Base-by-base conservation (phyloP, 306 rosid species). In the Parietaria judaica region DNA sequence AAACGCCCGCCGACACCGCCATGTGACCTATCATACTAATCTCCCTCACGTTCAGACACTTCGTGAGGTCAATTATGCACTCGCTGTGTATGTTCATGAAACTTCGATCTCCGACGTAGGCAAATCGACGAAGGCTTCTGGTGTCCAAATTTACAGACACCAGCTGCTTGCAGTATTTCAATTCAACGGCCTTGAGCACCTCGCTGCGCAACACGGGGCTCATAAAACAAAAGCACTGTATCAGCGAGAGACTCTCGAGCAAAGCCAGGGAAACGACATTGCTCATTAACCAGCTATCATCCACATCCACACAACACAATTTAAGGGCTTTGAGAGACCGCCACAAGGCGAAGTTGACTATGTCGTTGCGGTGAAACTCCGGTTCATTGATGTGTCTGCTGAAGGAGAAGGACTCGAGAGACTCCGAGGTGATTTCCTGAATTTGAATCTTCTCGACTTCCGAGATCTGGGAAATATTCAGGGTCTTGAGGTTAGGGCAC, bases 221-320 rank as follows among this genome's bases (percentile, higher is more conserved):
- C 11, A 5, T 17, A 14, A 41, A 55, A 11, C 3, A 4, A 6
- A 0, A 0, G 39, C 71, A 57, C 4, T 0, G 1, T 13, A 1
- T 4, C 23, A 63, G 66, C 11, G 36, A 11, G 23, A 63, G 45
- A 48, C 1, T 9, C 66, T 60, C 64, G 11, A 60, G 64, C 36
- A 31, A 39, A 11, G 11, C 36, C 1, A 60, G 23, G 11, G 7
- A 8, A 13, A 47, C 48, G 14, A 63, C 47, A 4, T 49, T 23
- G 11, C n/a, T 11, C 0, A 6, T 4, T 7, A 63, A 50, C 66
- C 45, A 49, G 36, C 50, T 46, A 50, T 63, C 66, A 39, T 8
- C 51, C 16, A 63, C 11, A 13, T 12, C 11, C 3, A 5, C 17
- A 6, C 7, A 3, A 0, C n/a, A 5, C 57, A 49, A 4, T n/a